Base-by-base conservation (phyloP, 345 rosid species). In the Brassica cretica region DNA sequence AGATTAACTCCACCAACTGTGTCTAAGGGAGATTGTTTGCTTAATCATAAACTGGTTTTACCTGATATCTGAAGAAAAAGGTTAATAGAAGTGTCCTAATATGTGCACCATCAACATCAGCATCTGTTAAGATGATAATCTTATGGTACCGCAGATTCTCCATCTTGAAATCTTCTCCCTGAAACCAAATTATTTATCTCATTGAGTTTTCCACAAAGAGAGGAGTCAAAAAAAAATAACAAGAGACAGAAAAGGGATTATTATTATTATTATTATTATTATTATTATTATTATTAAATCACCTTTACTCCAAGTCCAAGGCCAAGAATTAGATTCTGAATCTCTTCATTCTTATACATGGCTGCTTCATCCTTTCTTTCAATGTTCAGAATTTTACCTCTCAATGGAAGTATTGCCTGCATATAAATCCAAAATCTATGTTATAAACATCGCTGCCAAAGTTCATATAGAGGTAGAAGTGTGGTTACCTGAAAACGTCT, bases 81-180 rank as follows among this genome's bases (percentile, higher is more conserved):
- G 98, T 96, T 82, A 96, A 78, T 7, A 96, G 81, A 71, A 96
- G 91, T 19, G 99, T 96, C 37, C 98, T 83, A 75, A 96, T 96
- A 80, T 96, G 99, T 76, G 99, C 99, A 81, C 98, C 99, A 86
- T 96, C 99, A 67, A 96, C 98, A 83, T 96, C 99, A 71, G 99
- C 99, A 89, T 96, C 99, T 44, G 99, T 96, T 79, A 96, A 84
- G 79, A 96, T 91, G 82, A 96, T 93, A 77, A 96, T 91, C 87
- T 89, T 93, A 73, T 96, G 96, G 85, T 96, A 96, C 24, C 98
- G 96, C 30, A 96, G 70, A 72, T 88, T 88, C 62, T 91, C 98
- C 76, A 86, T 89, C 75, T 85, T 90, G 56, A 96, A 93, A 68
- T 93, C 97, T 80, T 96, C 99, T 33, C 98, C 98, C 99, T 96